A percentile compares a stretch with the other conserved stretches of the same genome.
Evolutionary conservation across 2,329 filamentous ascomycete genomes (phyloP).

Genomic region (Coniella lustricola): DNA sequence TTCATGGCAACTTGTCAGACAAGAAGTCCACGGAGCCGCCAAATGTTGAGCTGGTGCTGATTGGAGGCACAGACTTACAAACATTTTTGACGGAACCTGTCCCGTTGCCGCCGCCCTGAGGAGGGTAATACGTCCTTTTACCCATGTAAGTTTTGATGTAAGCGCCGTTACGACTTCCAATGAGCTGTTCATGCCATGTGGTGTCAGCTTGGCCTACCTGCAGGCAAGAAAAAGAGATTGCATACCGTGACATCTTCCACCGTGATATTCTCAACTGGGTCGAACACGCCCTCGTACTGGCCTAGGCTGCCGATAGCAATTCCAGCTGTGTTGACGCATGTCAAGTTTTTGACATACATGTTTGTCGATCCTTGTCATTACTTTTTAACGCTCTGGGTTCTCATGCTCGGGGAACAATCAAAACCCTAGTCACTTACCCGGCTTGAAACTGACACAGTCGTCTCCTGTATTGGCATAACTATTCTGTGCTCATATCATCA

Average conservation of each 20-base stretch:
- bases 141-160: slow-evolving; percentile 10
- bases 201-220: neutral
- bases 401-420: no score
- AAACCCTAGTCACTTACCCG: neutral
- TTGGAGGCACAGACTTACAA: neutral
- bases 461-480: slow-evolving; percentile 2
- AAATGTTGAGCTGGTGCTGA: no score
- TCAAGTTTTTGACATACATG: slow-evolving; percentile 1
- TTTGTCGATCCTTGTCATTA: slow-evolving; percentile 9
- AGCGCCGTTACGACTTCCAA: slow-evolving; percentile 5
- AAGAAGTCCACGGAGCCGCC: no score
- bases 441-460: slow-evolving; percentile 5
- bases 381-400: no score
- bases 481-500: neutral
- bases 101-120: slow-evolving; percentile 6
- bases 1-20: no score
- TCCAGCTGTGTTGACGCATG: slow-evolving; percentile 2
- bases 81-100: slow-evolving; percentile 7
- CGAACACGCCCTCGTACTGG: slow-evolving; percentile 3
- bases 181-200: neutral
- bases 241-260: slow-evolving; percentile 4
- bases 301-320: slow-evolving; percentile 7
- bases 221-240: no score
- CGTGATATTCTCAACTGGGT: slow-evolving; percentile 6
- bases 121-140: slow-evolving; percentile 6